These are phyloP conservation scores for Penicillium carneum DNA, from an alignment of 2,329 filamentous ascomycete species.

Conservation along the genomic window DNA sequence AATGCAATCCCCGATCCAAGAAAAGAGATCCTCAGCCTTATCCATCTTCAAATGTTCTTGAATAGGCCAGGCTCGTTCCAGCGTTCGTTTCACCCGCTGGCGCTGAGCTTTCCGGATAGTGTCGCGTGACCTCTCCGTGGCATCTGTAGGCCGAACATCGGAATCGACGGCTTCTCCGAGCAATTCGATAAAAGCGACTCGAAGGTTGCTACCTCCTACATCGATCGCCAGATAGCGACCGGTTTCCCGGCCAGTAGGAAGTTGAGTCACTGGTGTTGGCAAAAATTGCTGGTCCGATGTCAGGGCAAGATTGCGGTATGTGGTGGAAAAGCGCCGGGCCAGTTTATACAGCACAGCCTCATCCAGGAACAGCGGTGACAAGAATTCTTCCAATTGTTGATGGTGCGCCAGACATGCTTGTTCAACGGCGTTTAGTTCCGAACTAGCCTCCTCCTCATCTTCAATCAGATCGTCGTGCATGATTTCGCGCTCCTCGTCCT, in stretches of 20 bases:
- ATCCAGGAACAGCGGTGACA: slow-evolving; percentile 51
- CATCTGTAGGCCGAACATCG: slow-evolving; percentile 42
- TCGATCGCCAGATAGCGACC: slow-evolving; percentile 65
- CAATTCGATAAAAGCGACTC: slow-evolving; percentile 64
- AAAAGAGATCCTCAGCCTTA: slow-evolving; percentile 76
- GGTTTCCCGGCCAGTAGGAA: slow-evolving; percentile 61
- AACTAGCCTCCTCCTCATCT: slow-evolving; percentile 43
- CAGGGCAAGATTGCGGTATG: slow-evolving; percentile 54
- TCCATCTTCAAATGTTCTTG: slow-evolving; percentile 66
- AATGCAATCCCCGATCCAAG: slow-evolving; percentile 82
- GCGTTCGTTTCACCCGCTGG: slow-evolving; percentile 56
- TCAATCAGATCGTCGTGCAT: slow-evolving; percentile 42
- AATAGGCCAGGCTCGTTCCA: slow-evolving; percentile 62
- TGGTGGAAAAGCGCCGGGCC: slow-evolving; percentile 55
- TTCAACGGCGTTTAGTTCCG: slow-evolving; percentile 41
- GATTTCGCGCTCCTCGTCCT: slow-evolving; percentile 41
- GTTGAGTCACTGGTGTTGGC: slow-evolving; percentile 56
- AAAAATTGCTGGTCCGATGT: slow-evolving; percentile 57
- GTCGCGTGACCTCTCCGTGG: slow-evolving; percentile 51
- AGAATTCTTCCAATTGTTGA: slow-evolving; percentile 50
- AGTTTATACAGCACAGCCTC: slow-evolving; percentile 55
- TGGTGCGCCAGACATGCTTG: slow-evolving; percentile 43
- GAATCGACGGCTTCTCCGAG: slow-evolving; percentile 53
- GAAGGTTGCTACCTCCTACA: slow-evolving; percentile 64
- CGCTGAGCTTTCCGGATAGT: slow-evolving; percentile 56